phyloP scores from a whole-genome alignment of 73 alveolate species.

The Paramecium sonneborni region DNA sequence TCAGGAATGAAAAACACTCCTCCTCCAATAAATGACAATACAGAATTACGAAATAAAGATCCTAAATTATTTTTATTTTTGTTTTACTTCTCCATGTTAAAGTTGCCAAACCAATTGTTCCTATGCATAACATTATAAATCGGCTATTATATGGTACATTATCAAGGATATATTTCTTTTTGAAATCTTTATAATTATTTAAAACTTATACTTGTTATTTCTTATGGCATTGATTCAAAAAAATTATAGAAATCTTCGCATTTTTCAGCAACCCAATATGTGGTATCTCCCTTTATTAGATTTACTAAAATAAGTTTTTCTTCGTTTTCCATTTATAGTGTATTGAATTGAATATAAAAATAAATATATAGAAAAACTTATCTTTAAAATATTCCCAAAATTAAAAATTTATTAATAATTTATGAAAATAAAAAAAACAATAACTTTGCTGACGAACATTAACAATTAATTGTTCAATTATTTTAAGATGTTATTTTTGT shows the following conservation, averaged over 20 bases:
- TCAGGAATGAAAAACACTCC: conserved; percentile 21
- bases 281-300: not conserved
- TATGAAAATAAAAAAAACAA: not conserved
- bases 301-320: not conserved
- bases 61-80: not conserved
- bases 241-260: not conserved
- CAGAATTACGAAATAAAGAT: not conserved
- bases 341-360: not conserved
- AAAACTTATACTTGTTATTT: not conserved
- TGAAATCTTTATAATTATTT: not conserved
- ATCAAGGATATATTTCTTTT: not conserved
- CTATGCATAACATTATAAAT: not conserved
- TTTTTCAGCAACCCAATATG: not conserved
- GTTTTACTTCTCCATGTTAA: not conserved
- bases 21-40: not conserved
- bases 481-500: too few species aligned
- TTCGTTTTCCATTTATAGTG: not conserved
- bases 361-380: not conserved
- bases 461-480: too few species aligned
- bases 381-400: not conserved
- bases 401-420: not conserved
- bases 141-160: not conserved
- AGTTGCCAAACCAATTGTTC: not conserved
- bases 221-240: not conserved
- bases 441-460: not conserved